phyloP scores from a whole-genome alignment of 768 basidiomycete species.

The Tricholoma saponaceum region DNA sequence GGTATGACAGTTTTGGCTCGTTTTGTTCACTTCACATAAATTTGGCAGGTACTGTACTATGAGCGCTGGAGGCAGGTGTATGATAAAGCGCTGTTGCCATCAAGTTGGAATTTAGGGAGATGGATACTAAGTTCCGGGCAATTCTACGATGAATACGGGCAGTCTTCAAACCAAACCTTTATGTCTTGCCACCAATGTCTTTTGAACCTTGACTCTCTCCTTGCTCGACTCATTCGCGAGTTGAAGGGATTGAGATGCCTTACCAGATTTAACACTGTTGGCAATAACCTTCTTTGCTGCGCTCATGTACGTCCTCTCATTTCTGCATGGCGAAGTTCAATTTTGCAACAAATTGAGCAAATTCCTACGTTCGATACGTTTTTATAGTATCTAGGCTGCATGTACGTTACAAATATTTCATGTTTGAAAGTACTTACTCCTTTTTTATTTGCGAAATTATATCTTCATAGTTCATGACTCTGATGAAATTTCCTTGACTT shows the following conservation, averaged over 20 bases:
- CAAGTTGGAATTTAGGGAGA: not conserved
- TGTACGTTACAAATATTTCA: too few species aligned
- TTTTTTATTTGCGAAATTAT: too few species aligned
- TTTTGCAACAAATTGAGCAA: not conserved
- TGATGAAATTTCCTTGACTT: too few species aligned
- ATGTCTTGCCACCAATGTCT: not conserved
- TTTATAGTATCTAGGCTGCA: too few species aligned
- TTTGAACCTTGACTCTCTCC: not conserved
- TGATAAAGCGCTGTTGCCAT: not conserved
- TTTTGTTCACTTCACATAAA: not conserved
- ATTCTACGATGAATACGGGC: not conserved
- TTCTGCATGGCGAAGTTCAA: not conserved
- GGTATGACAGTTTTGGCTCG: not conserved
- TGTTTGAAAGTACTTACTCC: too few species aligned
- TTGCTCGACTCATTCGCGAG: not conserved
- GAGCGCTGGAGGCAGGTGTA: not conserved
- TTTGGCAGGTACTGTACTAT: not conserved
- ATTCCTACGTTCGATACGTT: not conserved
- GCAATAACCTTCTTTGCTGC: not conserved
- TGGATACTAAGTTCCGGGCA: not conserved
- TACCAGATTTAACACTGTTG: not conserved
- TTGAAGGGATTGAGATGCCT: not conserved
- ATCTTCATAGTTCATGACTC: too few species aligned
- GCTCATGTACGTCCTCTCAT: not conserved
- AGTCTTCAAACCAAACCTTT: not conserved